Conservation (phyloP, 2,329 filamentous ascomycete species). For the Colletotrichum sp. region DNA sequence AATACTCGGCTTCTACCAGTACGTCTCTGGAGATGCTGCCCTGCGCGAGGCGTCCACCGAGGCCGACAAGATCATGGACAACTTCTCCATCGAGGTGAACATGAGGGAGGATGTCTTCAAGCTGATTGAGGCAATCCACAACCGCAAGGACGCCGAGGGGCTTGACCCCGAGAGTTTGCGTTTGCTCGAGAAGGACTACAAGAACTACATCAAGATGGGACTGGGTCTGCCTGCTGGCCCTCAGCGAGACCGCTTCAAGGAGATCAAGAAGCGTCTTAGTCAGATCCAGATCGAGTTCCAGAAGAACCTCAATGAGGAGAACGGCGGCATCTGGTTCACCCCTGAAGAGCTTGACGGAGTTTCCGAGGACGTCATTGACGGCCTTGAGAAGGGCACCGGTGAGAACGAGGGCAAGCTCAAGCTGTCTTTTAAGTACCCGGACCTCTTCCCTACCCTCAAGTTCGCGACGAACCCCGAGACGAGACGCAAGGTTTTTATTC, state of each 20-base stretch:
- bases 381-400: slow-evolving; percentile 73
- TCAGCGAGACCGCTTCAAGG: slow-evolving; percentile 81
- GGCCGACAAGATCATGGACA: slow-evolving; percentile 76
- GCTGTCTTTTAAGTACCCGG: slow-evolving; percentile 84
- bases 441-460: slow-evolving; percentile 79
- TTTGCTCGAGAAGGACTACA: slow-evolving; percentile 79
- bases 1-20: slow-evolving; percentile 82
- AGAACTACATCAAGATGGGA: slow-evolving; percentile 78
- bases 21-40: slow-evolving; percentile 71
- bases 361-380: slow-evolving; percentile 70
- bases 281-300: slow-evolving; percentile 77
- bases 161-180: slow-evolving; percentile 73
- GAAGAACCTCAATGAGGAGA: slow-evolving; percentile 84
- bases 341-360: slow-evolving; percentile 76
- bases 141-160: slow-evolving; percentile 54
- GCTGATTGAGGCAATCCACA: slow-evolving; percentile 64
- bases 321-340: slow-evolving; percentile 81
- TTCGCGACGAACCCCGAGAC: slow-evolving; percentile 75
- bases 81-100: slow-evolving; percentile 77
- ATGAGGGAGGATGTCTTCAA: slow-evolving; percentile 85
- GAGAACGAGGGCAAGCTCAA: slow-evolving; percentile 77
- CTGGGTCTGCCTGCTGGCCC: slow-evolving; percentile 72
- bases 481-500: slow-evolving; percentile 71
- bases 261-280: slow-evolving; percentile 81
- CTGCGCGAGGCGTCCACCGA: slow-evolving; percentile 79